Conservation (phyloP, 108 stramenopile genomes). For the Cyclostephanos invisitatus region DNA sequence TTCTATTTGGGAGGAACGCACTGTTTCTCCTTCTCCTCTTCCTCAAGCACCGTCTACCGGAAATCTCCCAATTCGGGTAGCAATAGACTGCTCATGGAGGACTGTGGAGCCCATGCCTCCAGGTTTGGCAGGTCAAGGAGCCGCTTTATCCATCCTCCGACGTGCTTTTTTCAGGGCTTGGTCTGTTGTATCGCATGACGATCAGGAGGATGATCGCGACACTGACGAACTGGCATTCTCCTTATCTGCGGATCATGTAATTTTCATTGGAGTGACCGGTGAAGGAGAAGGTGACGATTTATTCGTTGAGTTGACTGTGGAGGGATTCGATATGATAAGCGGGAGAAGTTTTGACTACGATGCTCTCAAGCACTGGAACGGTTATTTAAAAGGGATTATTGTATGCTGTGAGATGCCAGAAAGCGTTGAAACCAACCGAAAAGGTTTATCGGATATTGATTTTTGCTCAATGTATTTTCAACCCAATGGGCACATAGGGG, state of each 20-base stretch:
- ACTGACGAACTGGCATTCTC: constrained; percentile 20
- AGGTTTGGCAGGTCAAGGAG: constrained; percentile 11
- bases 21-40: neutral
- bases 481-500: constrained; percentile 89
- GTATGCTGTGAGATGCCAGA: constrained; percentile 57
- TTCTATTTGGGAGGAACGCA: constrained; percentile 8
- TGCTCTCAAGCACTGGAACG: constrained; percentile 57
- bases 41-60: constrained; percentile 1
- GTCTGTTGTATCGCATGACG: constrained; percentile 12
- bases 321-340: constrained; percentile 56
- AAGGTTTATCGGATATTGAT: constrained; percentile 39
- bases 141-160: constrained; percentile 59
- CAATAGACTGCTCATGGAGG: constrained; percentile 38
- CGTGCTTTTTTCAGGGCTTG: constrained; percentile 44
- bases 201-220: constrained; percentile 13
- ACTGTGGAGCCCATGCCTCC: constrained; percentile 24
- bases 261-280: constrained; percentile 60
- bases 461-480: constrained; percentile 92
- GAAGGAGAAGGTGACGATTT: constrained; percentile 64
- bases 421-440: constrained; percentile 11
- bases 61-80: constrained; percentile 12
- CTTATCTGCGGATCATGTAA: constrained; percentile 25
- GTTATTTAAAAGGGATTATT: constrained; percentile 74
- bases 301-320: constrained; percentile 70
- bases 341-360: constrained; percentile 44